A percentile compares a stretch with the other conserved stretches of the same genome.
Evolutionary conservation across 164 flowering plant species (phyloP).

Genomic region (Pachysandra terminalis): DNA sequence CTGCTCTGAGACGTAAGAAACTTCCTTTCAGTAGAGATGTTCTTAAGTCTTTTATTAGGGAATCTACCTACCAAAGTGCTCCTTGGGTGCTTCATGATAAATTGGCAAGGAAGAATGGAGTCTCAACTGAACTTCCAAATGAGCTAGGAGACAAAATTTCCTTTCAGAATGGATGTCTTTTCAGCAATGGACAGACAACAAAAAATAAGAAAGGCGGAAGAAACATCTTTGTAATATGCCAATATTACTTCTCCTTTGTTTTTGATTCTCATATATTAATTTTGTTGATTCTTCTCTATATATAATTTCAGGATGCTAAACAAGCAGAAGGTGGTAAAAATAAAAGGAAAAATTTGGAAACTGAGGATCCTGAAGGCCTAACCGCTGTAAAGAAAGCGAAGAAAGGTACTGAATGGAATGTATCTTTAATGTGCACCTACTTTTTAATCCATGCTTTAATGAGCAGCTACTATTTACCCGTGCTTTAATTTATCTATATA

Average conservation of each 20-base stretch:
- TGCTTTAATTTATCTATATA: too few relatives aligned
- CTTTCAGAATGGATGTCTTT: conserved; percentile 38
- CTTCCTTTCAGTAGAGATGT: conserved; percentile 64
- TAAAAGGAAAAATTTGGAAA: conserved; percentile 36
- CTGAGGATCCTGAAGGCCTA: conserved; percentile 15
- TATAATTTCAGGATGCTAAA: conserved; percentile 26
- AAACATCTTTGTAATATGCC: conserved; percentile 15
- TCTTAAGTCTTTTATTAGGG: conserved; percentile 81
- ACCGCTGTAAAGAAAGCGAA: conserved; percentile 13
- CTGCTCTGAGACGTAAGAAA: conserved; percentile 58
- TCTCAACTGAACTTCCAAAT: conserved; percentile 59
- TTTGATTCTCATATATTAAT: not conserved
- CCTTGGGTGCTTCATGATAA: conserved; percentile 89
- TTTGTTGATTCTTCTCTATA: conserved; percentile 1
- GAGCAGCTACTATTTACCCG: not conserved
- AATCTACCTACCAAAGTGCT: conserved; percentile 69
- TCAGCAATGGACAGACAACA: conserved; percentile 34
- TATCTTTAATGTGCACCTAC: conserved; percentile 4
- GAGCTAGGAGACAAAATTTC: conserved; percentile 33
- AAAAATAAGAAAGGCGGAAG: conserved; percentile 25
- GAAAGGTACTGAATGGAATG: conserved; percentile 28
- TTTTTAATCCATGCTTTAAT: not conserved
- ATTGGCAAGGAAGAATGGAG: conserved; percentile 61
- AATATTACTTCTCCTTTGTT: conserved; percentile 2
- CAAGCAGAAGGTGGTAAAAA: conserved; percentile 19